A percentile compares a stretch with the other conserved stretches of the same genome.
Evolutionary conservation across 2,329 filamentous ascomycete genomes (phyloP).

Genomic region (Aurifilum marmelostoma): DNA sequence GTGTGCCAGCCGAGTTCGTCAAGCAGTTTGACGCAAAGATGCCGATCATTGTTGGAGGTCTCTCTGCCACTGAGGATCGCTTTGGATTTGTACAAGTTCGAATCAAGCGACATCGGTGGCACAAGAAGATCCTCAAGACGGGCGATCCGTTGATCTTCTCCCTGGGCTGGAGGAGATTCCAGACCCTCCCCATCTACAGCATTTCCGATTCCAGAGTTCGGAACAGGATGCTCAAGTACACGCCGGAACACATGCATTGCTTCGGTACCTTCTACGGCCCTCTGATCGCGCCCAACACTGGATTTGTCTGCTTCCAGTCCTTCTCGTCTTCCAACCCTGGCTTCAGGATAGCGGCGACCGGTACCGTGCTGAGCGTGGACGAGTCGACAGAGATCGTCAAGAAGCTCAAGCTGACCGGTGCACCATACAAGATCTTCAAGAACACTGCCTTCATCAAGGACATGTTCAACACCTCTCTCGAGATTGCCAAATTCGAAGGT

Average conservation of each 20-base stretch:
- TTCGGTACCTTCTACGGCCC: constrained; percentile 95
- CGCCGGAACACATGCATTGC: constrained; percentile 99
- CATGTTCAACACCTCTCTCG: constrained; percentile 92
- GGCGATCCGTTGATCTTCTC: constrained; percentile 98
- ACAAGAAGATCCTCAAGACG: constrained; percentile 98
- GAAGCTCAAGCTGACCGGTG: constrained; percentile 95
- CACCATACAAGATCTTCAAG: constrained; percentile 97
- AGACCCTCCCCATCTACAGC: constrained; percentile 89
- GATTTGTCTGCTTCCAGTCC: constrained; percentile 91
- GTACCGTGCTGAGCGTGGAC: constrained; percentile 91
- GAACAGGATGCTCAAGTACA: constrained; percentile 98
- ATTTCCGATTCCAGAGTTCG: constrained; percentile 91
- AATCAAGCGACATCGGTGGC: constrained; percentile 97
- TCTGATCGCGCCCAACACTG: constrained; percentile 91
- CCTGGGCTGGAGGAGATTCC: constrained; percentile 93
- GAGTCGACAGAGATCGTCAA: constrained; percentile 98
- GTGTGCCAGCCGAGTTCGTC: constrained; percentile 89
- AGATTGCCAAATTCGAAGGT: constrained; percentile 98
- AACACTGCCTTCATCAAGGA: constrained; percentile 99
- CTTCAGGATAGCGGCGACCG: constrained; percentile 92
- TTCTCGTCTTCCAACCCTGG: constrained; percentile 83
- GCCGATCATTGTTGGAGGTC: constrained; percentile 87
- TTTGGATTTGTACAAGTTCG: constrained; percentile 95
- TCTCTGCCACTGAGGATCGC: constrained; percentile 90
- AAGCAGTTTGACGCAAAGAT: constrained; percentile 78